Conservation (phyloP, 192 early-diverging fungal genomes). For the Coemansia sp. region DNA sequence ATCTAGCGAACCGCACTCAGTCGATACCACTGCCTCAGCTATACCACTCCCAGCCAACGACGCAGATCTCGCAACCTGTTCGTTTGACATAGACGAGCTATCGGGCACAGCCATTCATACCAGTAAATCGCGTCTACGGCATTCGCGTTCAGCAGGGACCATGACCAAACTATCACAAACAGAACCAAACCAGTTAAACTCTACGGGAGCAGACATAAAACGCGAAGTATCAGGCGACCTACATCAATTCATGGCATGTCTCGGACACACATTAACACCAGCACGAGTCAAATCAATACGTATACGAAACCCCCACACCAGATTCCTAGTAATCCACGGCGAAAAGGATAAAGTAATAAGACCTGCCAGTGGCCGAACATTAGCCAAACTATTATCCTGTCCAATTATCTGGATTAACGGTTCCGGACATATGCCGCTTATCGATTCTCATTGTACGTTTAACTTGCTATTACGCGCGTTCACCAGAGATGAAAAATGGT, state of each 20-base stretch:
- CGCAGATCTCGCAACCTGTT: not conserved
- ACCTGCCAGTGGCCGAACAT: slow-evolving; percentile 37
- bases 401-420: slow-evolving; percentile 37
- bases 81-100: not conserved
- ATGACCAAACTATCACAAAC: not conserved
- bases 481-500: slow-evolving; percentile 35
- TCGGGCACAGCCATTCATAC: not conserved
- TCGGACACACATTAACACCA: slow-evolving; percentile 42
- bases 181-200: not conserved
- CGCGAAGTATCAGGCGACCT: slow-evolving; percentile 40
- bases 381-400: slow-evolving; percentile 44
- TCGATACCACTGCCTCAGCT: not conserved
- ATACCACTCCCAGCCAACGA: not conserved
- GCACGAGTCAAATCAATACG: slow-evolving; percentile 31
- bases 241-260: slow-evolving; percentile 53
- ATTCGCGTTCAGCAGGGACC: slow-evolving; percentile 8
- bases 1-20: not conserved
- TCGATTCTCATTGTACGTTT: slow-evolving; percentile 51
- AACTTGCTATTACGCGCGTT: slow-evolving; percentile 45
- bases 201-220: not conserved
- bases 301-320: slow-evolving; percentile 20
- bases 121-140: not conserved
- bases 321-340: slow-evolving; percentile 53
- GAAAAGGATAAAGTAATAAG: slow-evolving; percentile 52
- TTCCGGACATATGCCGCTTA: slow-evolving; percentile 53